Percentiles rank a stretch among this genome's conserved stretches.
These are phyloP conservation scores for Trichoderma breve DNA, from an alignment of 2,329 filamentous ascomycete species.

Conservation along the genomic window DNA sequence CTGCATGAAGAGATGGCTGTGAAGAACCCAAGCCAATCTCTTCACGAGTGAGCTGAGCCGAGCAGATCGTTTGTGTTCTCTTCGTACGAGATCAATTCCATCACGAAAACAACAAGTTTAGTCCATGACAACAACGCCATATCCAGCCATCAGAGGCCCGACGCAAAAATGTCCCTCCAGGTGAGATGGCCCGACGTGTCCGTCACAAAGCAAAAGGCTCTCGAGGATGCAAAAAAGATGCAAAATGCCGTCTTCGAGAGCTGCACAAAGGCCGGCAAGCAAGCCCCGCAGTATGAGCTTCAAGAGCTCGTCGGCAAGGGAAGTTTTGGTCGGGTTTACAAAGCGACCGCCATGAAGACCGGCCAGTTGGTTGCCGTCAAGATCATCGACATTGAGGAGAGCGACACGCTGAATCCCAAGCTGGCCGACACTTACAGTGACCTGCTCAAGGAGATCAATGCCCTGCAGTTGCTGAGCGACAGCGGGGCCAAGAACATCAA, in stretches of 20 bases:
- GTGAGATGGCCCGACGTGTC: slow-evolving; percentile 43
- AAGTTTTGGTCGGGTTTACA: slow-evolving; percentile 72
- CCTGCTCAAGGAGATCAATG: slow-evolving; percentile 65
- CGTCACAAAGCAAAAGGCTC: slow-evolving; percentile 56
- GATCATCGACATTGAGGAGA: slow-evolving; percentile 80
- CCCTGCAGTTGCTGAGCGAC: slow-evolving; percentile 70
- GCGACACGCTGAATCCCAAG: slow-evolving; percentile 65
- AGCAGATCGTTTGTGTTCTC: neutral
- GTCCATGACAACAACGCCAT: neutral
- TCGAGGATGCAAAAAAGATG: slow-evolving; percentile 70
- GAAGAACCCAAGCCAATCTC: neutral
- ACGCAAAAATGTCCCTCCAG: slow-evolving; percentile 40
- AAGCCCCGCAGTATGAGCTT: slow-evolving; percentile 65
- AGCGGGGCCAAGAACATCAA: slow-evolving; percentile 78
- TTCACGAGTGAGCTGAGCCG: neutral
- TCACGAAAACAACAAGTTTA: neutral
- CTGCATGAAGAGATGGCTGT: neutral
- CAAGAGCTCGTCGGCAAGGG: slow-evolving; percentile 73
- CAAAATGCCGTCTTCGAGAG: slow-evolving; percentile 62
- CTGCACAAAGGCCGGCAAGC: slow-evolving; percentile 57
- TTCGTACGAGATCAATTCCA: neutral
- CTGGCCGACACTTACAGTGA: slow-evolving; percentile 66
- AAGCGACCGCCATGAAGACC: slow-evolving; percentile 49
- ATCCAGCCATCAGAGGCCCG: neutral
- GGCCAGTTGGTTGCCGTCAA: slow-evolving; percentile 68